These are phyloP conservation scores for Globisporangium nunn DNA, from an alignment of 352 stramenopile species.

Conservation along the genomic window DNA sequence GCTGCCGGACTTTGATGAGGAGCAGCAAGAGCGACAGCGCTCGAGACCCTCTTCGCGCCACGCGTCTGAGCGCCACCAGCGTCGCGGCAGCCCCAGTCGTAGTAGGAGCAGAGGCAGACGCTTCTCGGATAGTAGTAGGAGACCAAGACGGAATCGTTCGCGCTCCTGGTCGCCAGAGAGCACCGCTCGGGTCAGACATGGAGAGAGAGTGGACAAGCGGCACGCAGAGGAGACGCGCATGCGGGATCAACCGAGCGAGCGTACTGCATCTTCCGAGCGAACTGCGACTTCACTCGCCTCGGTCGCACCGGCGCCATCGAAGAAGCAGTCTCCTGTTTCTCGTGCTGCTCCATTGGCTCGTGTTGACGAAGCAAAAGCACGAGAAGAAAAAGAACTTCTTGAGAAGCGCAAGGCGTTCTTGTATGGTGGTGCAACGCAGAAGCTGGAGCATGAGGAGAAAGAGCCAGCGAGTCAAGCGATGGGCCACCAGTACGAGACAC, in stretches of 20 bases:
- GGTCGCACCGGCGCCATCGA: not conserved
- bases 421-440: conserved; percentile 24
- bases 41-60: not conserved
- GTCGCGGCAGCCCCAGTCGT: conserved; percentile 22
- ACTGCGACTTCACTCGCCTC: not conserved
- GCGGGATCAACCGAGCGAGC: not conserved
- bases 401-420: conserved; percentile 56
- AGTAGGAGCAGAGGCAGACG: conserved; percentile 25
- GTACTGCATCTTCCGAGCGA: not conserved
- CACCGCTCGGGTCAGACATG: not conserved
- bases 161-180: conserved; percentile 18
- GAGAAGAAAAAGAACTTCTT: conserved; percentile 29
- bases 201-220: not conserved
- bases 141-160: conserved; percentile 13
- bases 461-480: not conserved
- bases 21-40: conserved; percentile 15
- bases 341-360: not conserved
- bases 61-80: not conserved
- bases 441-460: no score
- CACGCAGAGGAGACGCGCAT: no score
- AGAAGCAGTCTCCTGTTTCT: conserved; percentile 7
- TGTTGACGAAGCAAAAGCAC: conserved; percentile 22
- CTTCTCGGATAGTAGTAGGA: conserved; percentile 11
- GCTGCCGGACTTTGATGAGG: conserved; percentile 56
- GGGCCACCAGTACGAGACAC: not conserved